phyloP scores from a whole-genome alignment of 2,329 filamentous ascomycete genomes.

The Daldinia sp. region DNA sequence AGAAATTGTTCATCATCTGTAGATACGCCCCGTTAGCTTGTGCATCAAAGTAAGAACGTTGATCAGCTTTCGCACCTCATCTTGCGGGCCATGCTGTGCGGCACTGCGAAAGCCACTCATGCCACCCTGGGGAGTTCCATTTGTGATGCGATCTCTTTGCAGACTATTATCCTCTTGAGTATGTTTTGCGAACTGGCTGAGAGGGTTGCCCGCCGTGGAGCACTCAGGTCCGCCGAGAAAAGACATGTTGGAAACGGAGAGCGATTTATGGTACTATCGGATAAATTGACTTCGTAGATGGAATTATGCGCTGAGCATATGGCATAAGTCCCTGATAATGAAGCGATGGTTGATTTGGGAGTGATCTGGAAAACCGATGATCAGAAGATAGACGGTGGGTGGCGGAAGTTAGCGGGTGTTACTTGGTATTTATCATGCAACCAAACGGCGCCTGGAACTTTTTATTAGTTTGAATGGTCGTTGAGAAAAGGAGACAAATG shows the following conservation, averaged over 20 bases:
- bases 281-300: neutral
- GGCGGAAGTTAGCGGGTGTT: too few species aligned
- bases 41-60: neutral
- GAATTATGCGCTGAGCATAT: neutral
- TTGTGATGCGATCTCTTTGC: slow-evolving; percentile 87
- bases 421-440: too few species aligned
- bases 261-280: neutral
- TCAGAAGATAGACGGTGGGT: neutral
- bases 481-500: neutral
- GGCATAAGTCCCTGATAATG: neutral
- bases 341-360: neutral
- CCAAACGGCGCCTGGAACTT: neutral
- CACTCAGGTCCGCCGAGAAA: slow-evolving; percentile 91
- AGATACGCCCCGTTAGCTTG: slow-evolving; percentile 40
- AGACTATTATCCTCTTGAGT: slow-evolving; percentile 95
- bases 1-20: slow-evolving; percentile 92
- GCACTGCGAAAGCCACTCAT: slow-evolving; percentile 81
- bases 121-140: slow-evolving; percentile 73
- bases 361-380: neutral
- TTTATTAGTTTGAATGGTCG: neutral
- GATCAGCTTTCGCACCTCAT: slow-evolving; percentile 64
- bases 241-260: slow-evolving; percentile 70
- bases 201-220: slow-evolving; percentile 93
- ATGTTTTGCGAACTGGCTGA: slow-evolving; percentile 97
- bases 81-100: slow-evolving; percentile 73